Base-by-base conservation (phyloP, 2,329 filamentous ascomycete genomes). In the Blastomyces percursus region DNA sequence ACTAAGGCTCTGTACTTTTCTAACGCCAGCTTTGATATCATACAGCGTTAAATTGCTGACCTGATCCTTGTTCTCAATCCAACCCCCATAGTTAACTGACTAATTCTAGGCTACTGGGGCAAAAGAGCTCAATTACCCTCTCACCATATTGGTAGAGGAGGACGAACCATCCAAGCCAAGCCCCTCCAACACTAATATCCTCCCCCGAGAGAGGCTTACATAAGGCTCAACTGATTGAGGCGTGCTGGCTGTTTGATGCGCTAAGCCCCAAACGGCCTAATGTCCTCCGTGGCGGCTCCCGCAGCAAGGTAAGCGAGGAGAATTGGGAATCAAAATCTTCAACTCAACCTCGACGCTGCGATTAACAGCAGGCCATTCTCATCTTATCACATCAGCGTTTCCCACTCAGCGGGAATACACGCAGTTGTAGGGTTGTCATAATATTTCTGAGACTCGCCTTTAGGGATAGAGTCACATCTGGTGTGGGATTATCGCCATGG, bases 1-100 rank as follows among this genome's bases (percentile, higher is more conserved):
- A n/a, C n/a, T n/a, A n/a, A n/a, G n/a, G n/a, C n/a, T 96, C 74
- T 96, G 92, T 64, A 95, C 90, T 77, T 96, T 96, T 69, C 92
- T 87, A 70, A 96, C 91, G 67, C 91, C 89, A 62, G 92, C 92
- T 81, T 96, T 96, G 80, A 96, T 74, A 77, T 96, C 92, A 81
- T 96, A 96, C 76, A 96, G 83, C 71, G 89, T 90, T 82, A 96
- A 82, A 80, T 94, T 95, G 80, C 87, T 87, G 77, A 96, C 91
- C 78, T 90, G 87, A 71, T 90, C 90, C 76, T 90, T 93, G 32
- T 35, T 11, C 44, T n/a, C 8, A 4, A n/a, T 19, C 16, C 16
- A 44, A 19, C 1, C 32, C 32, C 8, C 9, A 35, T 35, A 4
- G 8, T 6, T 32, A 32, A 7, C 6, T 32, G 6, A 5, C 30